Percentiles rank a stretch among this genome's conserved stretches.
Evolutionary conservation across 2,329 filamentous ascomycete genomes (phyloP).

Genomic region (Fusarium cicatricum): DNA sequence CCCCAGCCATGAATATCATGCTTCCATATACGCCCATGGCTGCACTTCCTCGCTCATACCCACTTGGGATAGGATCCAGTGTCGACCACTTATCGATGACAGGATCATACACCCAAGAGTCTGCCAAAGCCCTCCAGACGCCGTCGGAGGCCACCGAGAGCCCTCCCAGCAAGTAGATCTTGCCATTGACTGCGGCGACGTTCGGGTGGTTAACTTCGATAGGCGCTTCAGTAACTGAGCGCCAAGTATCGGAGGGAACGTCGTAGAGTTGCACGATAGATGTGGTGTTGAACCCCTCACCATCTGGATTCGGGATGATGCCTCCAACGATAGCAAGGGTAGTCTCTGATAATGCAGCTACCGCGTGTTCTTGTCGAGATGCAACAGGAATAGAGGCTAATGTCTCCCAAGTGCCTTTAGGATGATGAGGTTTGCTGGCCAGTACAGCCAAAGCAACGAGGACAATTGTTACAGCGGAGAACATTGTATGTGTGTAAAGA

Average conservation of each 20-base stretch:
- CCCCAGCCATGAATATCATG: conserved; percentile 50
- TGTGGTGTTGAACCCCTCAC: conserved; percentile 32
- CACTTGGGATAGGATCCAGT: conserved; percentile 40
- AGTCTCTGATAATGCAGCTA: conserved; percentile 34
- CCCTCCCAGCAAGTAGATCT: conserved; percentile 52
- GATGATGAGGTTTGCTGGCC: conserved; percentile 10
- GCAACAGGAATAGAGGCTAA: conserved; percentile 36
- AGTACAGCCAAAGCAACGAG: conserved; percentile 11
- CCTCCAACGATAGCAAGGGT: conserved; percentile 42
- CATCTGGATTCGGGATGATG: conserved; percentile 30
- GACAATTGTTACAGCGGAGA: background rate
- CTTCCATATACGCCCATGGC: conserved; percentile 43
- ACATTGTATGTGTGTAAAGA: conserved; percentile 3
- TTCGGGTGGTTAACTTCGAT: conserved; percentile 49
- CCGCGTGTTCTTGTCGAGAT: conserved; percentile 42
- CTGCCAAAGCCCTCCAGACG: conserved; percentile 40
- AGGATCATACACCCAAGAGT: conserved; percentile 45
- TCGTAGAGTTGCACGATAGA: conserved; percentile 45
- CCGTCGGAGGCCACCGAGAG: conserved; percentile 37
- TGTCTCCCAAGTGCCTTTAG: conserved; percentile 30
- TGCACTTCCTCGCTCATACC: conserved; percentile 44
- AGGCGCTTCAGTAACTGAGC: conserved; percentile 39
- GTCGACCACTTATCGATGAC: conserved; percentile 39
- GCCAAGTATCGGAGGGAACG: conserved; percentile 43
- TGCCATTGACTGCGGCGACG: conserved; percentile 45